Conservation (phyloP, 768 basidiomycete species). For the Tephrocybe sp. region DNA sequence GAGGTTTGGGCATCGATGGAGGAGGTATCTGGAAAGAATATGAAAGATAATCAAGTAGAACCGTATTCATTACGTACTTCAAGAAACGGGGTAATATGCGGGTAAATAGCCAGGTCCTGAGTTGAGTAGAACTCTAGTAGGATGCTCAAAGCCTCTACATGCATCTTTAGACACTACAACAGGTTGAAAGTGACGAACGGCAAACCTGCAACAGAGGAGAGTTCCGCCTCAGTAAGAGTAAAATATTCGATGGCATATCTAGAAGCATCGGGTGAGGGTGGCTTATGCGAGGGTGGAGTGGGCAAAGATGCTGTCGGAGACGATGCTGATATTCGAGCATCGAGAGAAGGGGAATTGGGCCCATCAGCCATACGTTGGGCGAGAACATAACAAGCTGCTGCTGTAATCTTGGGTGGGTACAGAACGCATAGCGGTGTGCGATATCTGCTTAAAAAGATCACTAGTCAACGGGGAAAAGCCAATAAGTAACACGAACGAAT, state of each 20-base stretch:
- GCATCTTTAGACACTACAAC: conserved; percentile 1
- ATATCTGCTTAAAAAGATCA: conserved; percentile 44
- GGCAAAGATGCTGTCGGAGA: conserved; percentile 75
- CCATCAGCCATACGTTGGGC: conserved; percentile 73
- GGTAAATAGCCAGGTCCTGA: conserved; percentile 49
- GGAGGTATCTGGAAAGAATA: conserved; percentile 41
- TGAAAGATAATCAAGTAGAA: conserved; percentile 2
- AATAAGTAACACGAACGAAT: conserved; percentile 57
- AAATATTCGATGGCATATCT: conserved; percentile 69
- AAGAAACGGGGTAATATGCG: conserved; percentile 49
- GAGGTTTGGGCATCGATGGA: conserved; percentile 33
- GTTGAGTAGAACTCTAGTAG: conserved; percentile 71
- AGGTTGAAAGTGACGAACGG: conserved; percentile 7
- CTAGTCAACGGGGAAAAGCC: not conserved
- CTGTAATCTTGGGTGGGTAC: conserved; percentile 66
- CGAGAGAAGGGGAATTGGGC: conserved; percentile 69
- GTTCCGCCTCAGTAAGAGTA: conserved; percentile 57
- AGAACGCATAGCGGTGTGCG: conserved; percentile 77
- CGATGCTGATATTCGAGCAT: conserved; percentile 68
- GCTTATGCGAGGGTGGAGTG: conserved; percentile 77
- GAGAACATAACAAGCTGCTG: conserved; percentile 74
- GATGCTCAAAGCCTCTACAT: conserved; percentile 58
- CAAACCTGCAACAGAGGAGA: conserved; percentile 59
- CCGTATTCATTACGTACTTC: conserved; percentile 38
- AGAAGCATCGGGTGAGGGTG: conserved; percentile 66